Evolutionary conservation across 805 yeast species (phyloP).

Genomic region (Metschnikowia gruessii): DNA sequence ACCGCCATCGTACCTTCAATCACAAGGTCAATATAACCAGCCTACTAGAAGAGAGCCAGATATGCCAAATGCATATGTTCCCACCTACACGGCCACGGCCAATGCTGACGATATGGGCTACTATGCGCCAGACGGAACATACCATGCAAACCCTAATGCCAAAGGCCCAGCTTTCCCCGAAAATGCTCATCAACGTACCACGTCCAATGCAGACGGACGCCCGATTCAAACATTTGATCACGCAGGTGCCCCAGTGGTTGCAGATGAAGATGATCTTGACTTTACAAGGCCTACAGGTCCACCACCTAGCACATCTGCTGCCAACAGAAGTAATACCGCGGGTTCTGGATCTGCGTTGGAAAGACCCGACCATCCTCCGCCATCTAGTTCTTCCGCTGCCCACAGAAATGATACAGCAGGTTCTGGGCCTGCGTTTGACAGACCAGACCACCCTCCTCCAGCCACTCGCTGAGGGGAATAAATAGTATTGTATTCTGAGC

Average conservation of each 20-base stretch:
- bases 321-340: conserved; percentile 1
- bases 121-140: conserved; percentile 61
- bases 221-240: conserved; percentile 7
- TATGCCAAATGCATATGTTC: conserved; percentile 48
- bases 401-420: conserved; percentile 1
- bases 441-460: conserved; percentile 13
- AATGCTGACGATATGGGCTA: conserved; percentile 76
- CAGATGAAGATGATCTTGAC: conserved; percentile 4
- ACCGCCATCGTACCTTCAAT: conserved; percentile 72
- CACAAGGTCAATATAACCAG: conserved; percentile 55
- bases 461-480: too few species aligned
- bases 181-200: conserved; percentile 14
- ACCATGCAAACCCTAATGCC: conserved; percentile 19
- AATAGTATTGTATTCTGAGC: neutral
- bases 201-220: conserved; percentile 15
- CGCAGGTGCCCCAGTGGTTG: conserved; percentile 1
- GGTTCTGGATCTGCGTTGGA: neutral
- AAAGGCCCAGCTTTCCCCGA: conserved; percentile 19
- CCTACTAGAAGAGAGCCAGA: conserved; percentile 42
- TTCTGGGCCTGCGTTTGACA: neutral
- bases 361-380: conserved; percentile 15
- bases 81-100: conserved; percentile 63
- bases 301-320: conserved; percentile 2
- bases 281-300: conserved; percentile 8
- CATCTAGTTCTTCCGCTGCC: neutral